phyloP scores from a whole-genome alignment of 768 basidiomycete species.

The Astraeus odoratus region DNA sequence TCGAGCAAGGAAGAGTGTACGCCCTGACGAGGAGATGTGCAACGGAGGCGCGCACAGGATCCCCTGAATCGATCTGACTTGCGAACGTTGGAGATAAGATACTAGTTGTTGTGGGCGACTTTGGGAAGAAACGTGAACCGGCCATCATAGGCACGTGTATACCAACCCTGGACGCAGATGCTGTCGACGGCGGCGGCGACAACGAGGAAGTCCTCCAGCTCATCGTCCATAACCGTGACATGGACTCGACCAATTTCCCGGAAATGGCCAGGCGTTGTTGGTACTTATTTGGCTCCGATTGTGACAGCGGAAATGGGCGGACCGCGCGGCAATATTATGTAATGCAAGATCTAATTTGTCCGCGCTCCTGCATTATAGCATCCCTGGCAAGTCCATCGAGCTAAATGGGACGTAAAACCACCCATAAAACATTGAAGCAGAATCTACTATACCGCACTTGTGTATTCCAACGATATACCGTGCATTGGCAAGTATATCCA shows the following conservation, averaged over 20 bases:
- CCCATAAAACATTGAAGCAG: too few relatives aligned
- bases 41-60: constrained; percentile 54
- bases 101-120: constrained; percentile 26
- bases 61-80: constrained; percentile 28
- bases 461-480: too few relatives aligned
- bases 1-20: constrained; percentile 67
- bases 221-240: constrained; percentile 24
- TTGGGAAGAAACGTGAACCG: constrained; percentile 27
- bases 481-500: too few relatives aligned
- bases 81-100: constrained; percentile 28
- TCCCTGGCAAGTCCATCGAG: too few relatives aligned
- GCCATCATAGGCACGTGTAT: constrained; percentile 17
- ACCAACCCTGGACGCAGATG: constrained; percentile 21
- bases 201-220: constrained; percentile 24
- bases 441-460: too few relatives aligned
- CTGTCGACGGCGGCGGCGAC: constrained; percentile 12
- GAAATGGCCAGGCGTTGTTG: not conserved
- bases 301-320: constrained; percentile 13
- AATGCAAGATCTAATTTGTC: too few relatives aligned
- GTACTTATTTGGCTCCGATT: constrained; percentile 15
- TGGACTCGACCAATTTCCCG: constrained; percentile 1
- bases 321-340: not conserved
- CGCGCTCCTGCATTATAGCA: too few relatives aligned
- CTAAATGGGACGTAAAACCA: too few relatives aligned
- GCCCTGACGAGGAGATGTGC: constrained; percentile 60